A percentile compares a stretch with the other conserved stretches of the same genome.
phyloP scores from a whole-genome alignment of 192 early-diverging fungal genomes.

The Podochytrium sp. region DNA sequence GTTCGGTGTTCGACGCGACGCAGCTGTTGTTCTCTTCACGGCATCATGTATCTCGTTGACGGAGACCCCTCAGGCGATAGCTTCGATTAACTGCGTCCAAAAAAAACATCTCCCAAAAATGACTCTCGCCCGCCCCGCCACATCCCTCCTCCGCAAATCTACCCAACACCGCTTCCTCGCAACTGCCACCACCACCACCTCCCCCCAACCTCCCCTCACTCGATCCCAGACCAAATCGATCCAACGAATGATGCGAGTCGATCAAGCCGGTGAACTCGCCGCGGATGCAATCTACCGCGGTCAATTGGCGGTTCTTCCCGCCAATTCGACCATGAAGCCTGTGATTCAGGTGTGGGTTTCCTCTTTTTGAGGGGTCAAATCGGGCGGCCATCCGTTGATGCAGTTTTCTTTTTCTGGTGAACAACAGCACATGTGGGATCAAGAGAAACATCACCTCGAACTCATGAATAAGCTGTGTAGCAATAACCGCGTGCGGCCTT shows the following conservation, averaged over 20 bases:
- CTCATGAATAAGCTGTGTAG: slow-evolving; percentile 78
- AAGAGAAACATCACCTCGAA: slow-evolving; percentile 83
- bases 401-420: slow-evolving; percentile 7
- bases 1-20: too few species aligned
- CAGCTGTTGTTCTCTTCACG: too few species aligned
- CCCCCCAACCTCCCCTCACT: background rate
- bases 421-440: slow-evolving; percentile 98
- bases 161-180: background rate
- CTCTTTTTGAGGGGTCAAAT: background rate
- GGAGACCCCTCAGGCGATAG: too few species aligned
- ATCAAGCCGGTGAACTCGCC: slow-evolving; percentile 95
- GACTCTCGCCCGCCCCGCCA: too few species aligned
- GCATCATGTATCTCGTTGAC: too few species aligned
- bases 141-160: too few species aligned
- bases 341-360: slow-evolving; percentile 62
- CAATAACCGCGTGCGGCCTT: slow-evolving; percentile 82
- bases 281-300: slow-evolving; percentile 96
- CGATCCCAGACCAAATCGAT: slow-evolving; percentile 21
- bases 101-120: too few species aligned
- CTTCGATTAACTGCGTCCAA: too few species aligned
- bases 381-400: background rate
- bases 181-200: background rate
- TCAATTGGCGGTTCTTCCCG: slow-evolving; percentile 80
- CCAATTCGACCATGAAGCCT: slow-evolving; percentile 67
- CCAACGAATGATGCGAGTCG: slow-evolving; percentile 81